phyloP scores from a whole-genome alignment of 441 rosid species.

The Bruguiera hainesii region DNA sequence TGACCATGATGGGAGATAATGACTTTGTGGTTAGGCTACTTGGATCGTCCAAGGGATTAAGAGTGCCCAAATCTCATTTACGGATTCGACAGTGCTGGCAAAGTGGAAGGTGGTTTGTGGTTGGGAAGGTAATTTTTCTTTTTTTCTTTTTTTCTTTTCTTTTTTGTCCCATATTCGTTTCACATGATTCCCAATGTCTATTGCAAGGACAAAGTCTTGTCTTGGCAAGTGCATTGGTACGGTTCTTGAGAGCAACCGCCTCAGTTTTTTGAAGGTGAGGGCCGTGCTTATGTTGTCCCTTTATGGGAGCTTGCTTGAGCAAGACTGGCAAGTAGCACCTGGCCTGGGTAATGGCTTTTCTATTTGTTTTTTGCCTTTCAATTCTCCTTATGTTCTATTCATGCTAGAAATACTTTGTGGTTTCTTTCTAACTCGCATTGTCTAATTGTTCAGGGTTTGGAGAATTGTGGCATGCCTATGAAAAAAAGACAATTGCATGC shows the following conservation, averaged over 20 bases:
- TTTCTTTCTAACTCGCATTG: neutral
- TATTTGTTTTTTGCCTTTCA: neutral
- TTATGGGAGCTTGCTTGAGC: neutral
- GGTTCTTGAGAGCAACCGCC: neutral
- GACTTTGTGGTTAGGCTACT: slow-evolving; percentile 31
- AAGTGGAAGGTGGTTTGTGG: slow-evolving; percentile 39
- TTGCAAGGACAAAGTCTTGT: neutral
- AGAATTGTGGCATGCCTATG: neutral
- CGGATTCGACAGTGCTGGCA: slow-evolving; percentile 45
- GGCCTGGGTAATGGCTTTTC: neutral
- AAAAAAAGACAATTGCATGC: neutral
- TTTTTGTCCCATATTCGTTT: neutral
- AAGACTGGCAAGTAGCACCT: neutral
- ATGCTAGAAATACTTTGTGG: neutral
- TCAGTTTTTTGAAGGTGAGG: neutral
- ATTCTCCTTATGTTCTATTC: neutral
- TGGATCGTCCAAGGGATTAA: slow-evolving; percentile 24
- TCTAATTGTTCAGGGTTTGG: slow-evolving; percentile 18
- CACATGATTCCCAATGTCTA: neutral
- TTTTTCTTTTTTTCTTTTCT: too few relatives aligned
- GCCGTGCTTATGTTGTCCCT: neutral
- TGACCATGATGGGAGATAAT: slow-evolving; percentile 18
- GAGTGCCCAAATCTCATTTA: slow-evolving; percentile 29
- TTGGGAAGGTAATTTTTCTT: slow-evolving; percentile 34
- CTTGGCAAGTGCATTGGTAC: neutral